Evolutionary conservation across 2,329 filamentous ascomycete species (phyloP).

Genomic region (Colletotrichum sp.): DNA sequence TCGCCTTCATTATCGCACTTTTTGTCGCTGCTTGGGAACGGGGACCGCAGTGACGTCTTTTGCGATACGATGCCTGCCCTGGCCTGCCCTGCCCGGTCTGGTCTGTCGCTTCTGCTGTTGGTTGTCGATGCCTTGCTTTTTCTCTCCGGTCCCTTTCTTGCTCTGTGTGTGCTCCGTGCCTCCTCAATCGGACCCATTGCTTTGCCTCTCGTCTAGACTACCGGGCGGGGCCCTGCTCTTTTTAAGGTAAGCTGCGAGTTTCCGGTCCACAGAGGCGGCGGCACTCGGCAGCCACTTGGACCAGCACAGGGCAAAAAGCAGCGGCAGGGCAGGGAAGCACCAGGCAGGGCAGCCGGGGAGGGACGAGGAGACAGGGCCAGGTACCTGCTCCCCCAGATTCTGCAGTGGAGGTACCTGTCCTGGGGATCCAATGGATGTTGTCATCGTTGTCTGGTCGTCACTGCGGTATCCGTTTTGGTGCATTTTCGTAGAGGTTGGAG

Average conservation of each 20-base stretch:
- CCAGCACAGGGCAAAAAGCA: background rate
- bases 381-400: slow-evolving; percentile 5
- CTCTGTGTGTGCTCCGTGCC: background rate
- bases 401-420: background rate
- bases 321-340: background rate
- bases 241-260: background rate
- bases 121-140: background rate
- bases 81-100: background rate
- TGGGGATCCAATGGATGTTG: background rate
- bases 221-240: background rate
- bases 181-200: background rate
- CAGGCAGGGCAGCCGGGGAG: background rate
- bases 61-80: background rate
- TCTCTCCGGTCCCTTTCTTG: background rate
- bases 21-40: background rate
- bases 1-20: background rate
- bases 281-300: background rate
- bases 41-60: background rate
- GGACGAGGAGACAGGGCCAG: background rate
- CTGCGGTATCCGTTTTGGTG: background rate
- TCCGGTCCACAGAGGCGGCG: background rate
- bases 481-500: background rate
- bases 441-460: background rate
- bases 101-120: background rate
- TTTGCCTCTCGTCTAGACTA: background rate